phyloP scores from a whole-genome alignment of 2,329 filamentous ascomycete genomes.

The Beauveria varroae region DNA sequence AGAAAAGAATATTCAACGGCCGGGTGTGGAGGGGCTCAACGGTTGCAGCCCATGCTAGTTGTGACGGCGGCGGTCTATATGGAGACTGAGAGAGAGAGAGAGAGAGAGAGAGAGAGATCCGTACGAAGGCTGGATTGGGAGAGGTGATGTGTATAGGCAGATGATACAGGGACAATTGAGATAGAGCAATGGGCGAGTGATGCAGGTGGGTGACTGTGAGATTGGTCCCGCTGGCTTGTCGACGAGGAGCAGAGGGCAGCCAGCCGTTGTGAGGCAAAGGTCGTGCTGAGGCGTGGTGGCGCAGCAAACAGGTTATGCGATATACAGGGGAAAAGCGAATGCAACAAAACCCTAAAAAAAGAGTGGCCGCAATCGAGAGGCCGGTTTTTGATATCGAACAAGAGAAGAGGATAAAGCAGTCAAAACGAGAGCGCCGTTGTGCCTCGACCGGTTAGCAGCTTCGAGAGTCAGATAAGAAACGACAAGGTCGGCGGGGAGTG shows the following conservation, averaged over 20 bases:
- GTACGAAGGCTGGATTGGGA: not conserved
- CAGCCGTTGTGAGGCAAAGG: not conserved
- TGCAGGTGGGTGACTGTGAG: not conserved
- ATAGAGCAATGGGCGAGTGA: not conserved
- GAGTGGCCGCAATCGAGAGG: not conserved
- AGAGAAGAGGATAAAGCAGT: not conserved
- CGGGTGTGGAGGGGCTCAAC: not conserved
- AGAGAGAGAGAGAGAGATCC: not conserved
- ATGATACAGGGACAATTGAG: not conserved
- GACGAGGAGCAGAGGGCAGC: not conserved
- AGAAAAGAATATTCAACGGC: not conserved
- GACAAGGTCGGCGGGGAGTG: slow-evolving; percentile 9
- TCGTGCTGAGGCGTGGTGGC: not conserved
- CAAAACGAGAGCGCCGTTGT: slow-evolving; percentile 5
- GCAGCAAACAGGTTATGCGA: not conserved
- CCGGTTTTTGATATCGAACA: not conserved
- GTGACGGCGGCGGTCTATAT: not conserved
- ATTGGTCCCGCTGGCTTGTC: not conserved
- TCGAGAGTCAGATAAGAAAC: slow-evolving; percentile 11
- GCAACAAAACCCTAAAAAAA: not conserved
- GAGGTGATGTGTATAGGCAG: not conserved
- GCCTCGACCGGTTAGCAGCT: not conserved
- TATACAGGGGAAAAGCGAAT: not conserved
- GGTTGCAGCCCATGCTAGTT: slow-evolving; percentile 6
- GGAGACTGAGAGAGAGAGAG: not conserved